Evolutionary conservation across 1,284 basidiomycete species (phyloP), one percentile per base, ranked within the genome.

Genomic region (Inonotus obliquus): DNA sequence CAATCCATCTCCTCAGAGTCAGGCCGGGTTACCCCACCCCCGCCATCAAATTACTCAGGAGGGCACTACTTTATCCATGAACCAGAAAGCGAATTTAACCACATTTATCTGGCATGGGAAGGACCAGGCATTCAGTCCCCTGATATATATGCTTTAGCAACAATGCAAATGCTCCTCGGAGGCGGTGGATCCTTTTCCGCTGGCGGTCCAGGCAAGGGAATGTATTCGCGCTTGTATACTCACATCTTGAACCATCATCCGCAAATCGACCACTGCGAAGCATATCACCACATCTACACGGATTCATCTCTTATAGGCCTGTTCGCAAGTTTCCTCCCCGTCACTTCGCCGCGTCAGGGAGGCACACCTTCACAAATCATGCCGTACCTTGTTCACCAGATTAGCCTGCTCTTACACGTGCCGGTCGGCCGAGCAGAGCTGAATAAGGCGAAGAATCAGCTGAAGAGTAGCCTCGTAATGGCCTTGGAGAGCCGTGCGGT

Each of bases 181-280:
- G 96, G 96, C 2, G 96, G 96, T 9, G 95, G 95, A 32, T 91
- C 87, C 72, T 98, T 98, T 80, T 96, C 93, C 44, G 96, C 96
- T 19, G 91, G 94, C 66, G 96, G 96, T 2, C 96, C 96, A 1
- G 96, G 96, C 48, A 99, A 99, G 79, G 97, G 96, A 69, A 98
- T 99, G 95, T 98, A 98, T 80, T 95, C 94, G 41, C 89, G 96
- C 19, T 77, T 98, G 57, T 98, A 98, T 79, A 96, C 94, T n/a
- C 90, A 96, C 72, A 94, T 99, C 67, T 86, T 99, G 65, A 98
- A 98, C 73, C 91, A 94, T 71, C 92, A 94, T 77, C 87, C 95
- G 64, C 89, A 94, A 69, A 86, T 99, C 70, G 96, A 99, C 76
- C 93, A 95, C 74, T 98, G 96, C 74, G 89, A 93, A n/a, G 91